phyloP scores from a whole-genome alignment of 306 rosid species.

The Morella rubra region DNA sequence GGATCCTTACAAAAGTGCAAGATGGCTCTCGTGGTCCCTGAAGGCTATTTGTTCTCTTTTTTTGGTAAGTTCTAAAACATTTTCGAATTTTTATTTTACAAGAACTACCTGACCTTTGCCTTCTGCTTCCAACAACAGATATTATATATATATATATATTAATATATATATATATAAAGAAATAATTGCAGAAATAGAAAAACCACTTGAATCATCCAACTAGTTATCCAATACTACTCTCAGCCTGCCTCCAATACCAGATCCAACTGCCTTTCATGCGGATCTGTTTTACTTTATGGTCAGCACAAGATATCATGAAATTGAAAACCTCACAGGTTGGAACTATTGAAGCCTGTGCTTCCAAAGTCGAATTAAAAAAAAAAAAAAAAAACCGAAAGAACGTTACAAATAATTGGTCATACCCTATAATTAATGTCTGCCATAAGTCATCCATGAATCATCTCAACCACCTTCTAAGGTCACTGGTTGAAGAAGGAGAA shows the following conservation, averaged over 20 bases:
- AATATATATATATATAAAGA: conserved; percentile 22
- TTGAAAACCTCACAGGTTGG: conserved; percentile 27
- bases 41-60: too few species aligned
- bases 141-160: too few species aligned
- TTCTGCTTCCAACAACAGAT: conserved; percentile 28
- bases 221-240: conserved; percentile 28
- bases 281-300: conserved; percentile 30
- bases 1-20: too few species aligned
- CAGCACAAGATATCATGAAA: conserved; percentile 26
- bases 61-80: too few species aligned
- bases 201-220: conserved; percentile 2
- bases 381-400: too few species aligned
- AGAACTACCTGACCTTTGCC: conserved; percentile 19
- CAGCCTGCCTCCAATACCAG: too few species aligned
- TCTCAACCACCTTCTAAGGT: conserved; percentile 84
- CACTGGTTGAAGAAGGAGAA: conserved; percentile 87
- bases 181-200: conserved; percentile 21
- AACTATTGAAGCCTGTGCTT: neutral
- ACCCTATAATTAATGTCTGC: conserved; percentile 15
- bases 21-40: too few species aligned
- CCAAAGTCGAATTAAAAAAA: too few species aligned
- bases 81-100: too few species aligned
- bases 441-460: conserved; percentile 37
- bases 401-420: conserved; percentile 16
- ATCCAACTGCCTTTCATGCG: conserved; percentile 21